Conservation (phyloP, 495 filamentous ascomycete genomes). For the Astrocystis sublimbata region DNA sequence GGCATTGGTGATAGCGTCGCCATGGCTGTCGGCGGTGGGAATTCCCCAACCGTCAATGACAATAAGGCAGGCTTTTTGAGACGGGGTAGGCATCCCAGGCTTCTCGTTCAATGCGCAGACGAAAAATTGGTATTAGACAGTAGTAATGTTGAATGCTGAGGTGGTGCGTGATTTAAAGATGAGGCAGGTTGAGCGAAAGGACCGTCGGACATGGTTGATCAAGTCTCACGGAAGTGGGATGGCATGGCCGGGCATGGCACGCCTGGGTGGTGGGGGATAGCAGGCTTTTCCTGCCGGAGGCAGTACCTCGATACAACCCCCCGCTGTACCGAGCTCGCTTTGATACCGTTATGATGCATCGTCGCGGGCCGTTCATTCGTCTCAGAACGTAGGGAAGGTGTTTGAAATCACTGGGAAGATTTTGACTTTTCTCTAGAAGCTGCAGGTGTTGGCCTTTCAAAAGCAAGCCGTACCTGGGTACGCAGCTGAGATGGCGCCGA, state of each 20-base stretch:
- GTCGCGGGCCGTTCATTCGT: background rate
- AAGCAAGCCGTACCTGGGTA: too few relatives aligned
- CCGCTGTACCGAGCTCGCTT: background rate
- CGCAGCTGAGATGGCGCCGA: background rate
- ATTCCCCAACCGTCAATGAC: constrained; percentile 99
- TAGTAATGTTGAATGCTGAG: constrained; percentile 15
- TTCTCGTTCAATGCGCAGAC: too few relatives aligned
- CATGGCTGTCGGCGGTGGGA: constrained; percentile 73
- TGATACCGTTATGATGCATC: background rate
- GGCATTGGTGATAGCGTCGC: constrained; percentile 92
- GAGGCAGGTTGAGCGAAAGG: constrained; percentile 8
- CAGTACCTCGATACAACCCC: background rate
- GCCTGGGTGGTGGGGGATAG: constrained; percentile 13
- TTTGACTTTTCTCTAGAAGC: accelerated
- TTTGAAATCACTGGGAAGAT: background rate
- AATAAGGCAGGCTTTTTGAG: constrained; percentile 93
- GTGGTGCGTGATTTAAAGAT: constrained; percentile 24
- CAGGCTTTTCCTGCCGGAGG: background rate
- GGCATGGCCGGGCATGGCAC: constrained; percentile 7
- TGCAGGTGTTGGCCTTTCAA: background rate
- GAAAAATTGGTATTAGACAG: constrained; percentile 24
- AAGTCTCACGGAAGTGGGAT: constrained; percentile 30
- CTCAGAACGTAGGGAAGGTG: background rate
- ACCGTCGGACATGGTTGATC: constrained; percentile 9
- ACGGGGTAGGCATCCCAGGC: constrained; percentile 68